phyloP scores from a whole-genome alignment of 345 rosid species.

The Lumnitzera racemosa region DNA sequence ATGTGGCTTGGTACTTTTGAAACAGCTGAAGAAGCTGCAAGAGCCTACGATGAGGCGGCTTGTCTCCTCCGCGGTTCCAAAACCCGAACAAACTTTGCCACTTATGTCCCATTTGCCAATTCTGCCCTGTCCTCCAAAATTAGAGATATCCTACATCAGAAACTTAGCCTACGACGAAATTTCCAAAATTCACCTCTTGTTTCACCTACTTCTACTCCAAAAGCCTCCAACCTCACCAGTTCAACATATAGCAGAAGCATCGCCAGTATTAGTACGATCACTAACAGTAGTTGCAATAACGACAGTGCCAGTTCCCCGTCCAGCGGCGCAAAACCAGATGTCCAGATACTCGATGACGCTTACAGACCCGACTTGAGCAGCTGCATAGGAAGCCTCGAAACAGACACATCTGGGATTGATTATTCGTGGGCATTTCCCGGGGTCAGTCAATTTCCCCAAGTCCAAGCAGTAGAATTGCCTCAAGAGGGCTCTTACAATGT shows the following conservation, averaged over 20 bases:
- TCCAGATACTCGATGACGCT: conserved; percentile 26
- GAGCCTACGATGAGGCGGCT: conserved; percentile 88
- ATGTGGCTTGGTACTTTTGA: conserved; percentile 92
- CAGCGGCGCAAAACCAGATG: conserved; percentile 14
- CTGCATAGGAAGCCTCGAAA: conserved; percentile 20
- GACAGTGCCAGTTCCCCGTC: conserved; percentile 7
- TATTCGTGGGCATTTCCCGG: conserved; percentile 38
- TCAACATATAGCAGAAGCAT: conserved; percentile 12
- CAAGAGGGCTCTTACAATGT: conserved; percentile 7
- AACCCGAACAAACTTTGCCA: conserved; percentile 70
- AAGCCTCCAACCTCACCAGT: conserved; percentile 6
- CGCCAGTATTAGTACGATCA: conserved; percentile 3
- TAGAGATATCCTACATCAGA: conserved; percentile 66
- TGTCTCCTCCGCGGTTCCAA: conserved; percentile 81
- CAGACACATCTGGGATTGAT: conserved; percentile 14
- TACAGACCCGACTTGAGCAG: conserved; percentile 48
- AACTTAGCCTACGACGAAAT: conserved; percentile 37
- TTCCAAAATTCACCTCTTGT: conserved; percentile 5
- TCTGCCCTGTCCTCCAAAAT: conserved; percentile 66
- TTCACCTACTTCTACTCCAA: neutral
- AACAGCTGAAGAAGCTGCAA: conserved; percentile 80
- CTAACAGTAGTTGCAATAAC: neutral
- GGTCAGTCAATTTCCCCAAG: conserved; percentile 27
- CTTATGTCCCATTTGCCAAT: conserved; percentile 28
- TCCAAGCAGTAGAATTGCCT: conserved; percentile 22